Evolutionary conservation across 108 stramenopile species (phyloP), one percentile per base, ranked within the genome.

Genomic region (Skeletonema marinoi): DNA sequence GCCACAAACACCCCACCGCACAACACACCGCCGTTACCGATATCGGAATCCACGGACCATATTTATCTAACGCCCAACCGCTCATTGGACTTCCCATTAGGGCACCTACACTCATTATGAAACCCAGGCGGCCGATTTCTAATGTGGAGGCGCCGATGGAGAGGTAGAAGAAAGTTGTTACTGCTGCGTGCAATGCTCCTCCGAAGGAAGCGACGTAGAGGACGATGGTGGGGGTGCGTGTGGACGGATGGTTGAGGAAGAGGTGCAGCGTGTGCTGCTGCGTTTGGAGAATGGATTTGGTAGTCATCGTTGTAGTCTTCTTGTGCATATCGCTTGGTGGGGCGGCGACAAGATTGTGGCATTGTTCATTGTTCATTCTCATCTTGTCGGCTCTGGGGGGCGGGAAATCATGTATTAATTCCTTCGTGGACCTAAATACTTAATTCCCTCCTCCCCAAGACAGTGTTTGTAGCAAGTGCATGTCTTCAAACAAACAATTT

Each of bases 171-270:
- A 50, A 80, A 41, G 78, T 76, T 14, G 78, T 80, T 14, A 80
- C 78, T 59, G 78, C 73, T 3, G 68, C 48, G 74, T 80, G 78
- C 1, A 80, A 60, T 0, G 78, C 68, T 0, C 66, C 66, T 16
- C 78, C 78, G 68, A 80, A 75, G 58, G 78, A 70, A 1, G 78
- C 78, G n/a, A 80, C 54, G 30, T 74, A 78, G 19, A 78, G 32
- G 31, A 74, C 60, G 12, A 74, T 25, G 0, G 29, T 31, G 64
- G 77, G 73, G 0, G 77, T 74, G 51, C 77, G 72, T 14, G 77
- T 78, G 51, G 51, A 14, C 32, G 72, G 38, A 36, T 74, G 39
- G 6, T 72, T 65, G 77, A 74, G 72, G 41, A 78, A 75, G 41
- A 36, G 74, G 59, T 60, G 65, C 16, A 75, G 56, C 10, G 74